Percentiles rank a stretch among this genome's conserved stretches.
Conservation (phyloP, 192 early-diverging fungal genomes). For the Mortierella alpina region DNA sequence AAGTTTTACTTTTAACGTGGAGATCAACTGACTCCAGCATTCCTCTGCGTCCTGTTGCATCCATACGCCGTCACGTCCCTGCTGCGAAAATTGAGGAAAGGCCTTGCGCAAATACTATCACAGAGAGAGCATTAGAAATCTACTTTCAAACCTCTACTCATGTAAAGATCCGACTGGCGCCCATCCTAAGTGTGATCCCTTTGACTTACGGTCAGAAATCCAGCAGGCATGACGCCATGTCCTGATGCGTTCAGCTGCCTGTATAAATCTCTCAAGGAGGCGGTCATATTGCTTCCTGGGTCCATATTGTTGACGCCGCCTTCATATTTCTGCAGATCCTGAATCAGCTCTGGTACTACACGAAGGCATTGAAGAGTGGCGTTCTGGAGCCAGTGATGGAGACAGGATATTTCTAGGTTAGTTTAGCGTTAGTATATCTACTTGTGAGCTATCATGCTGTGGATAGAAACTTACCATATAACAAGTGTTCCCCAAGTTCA, state of each 20-base stretch:
- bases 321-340: conserved; percentile 57
- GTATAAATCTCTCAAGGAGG: conserved; percentile 80
- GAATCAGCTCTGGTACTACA: conserved; percentile 81
- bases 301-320: conserved; percentile 62
- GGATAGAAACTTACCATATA: conserved; percentile 64
- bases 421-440: background rate
- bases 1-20: conserved; percentile 70
- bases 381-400: conserved; percentile 59
- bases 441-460: background rate
- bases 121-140: background rate
- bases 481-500: conserved; percentile 94
- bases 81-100: conserved; percentile 91
- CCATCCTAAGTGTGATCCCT: background rate
- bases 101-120: conserved; percentile 72
- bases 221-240: conserved; percentile 79
- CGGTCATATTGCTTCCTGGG: conserved; percentile 70
- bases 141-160: too few relatives aligned
- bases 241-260: conserved; percentile 74
- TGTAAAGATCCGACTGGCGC: too few relatives aligned
- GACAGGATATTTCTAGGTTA: background rate
- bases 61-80: conserved; percentile 73
- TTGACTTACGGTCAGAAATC: conserved; percentile 76
- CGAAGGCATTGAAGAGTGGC: conserved; percentile 94
- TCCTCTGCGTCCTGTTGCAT: conserved; percentile 99
- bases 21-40: conserved; percentile 91